Evolutionary conservation across 176 grass and related monocot genomes (phyloP), one percentile per base, ranked within the genome.

Genomic region (Cenchrus purpureus): DNA sequence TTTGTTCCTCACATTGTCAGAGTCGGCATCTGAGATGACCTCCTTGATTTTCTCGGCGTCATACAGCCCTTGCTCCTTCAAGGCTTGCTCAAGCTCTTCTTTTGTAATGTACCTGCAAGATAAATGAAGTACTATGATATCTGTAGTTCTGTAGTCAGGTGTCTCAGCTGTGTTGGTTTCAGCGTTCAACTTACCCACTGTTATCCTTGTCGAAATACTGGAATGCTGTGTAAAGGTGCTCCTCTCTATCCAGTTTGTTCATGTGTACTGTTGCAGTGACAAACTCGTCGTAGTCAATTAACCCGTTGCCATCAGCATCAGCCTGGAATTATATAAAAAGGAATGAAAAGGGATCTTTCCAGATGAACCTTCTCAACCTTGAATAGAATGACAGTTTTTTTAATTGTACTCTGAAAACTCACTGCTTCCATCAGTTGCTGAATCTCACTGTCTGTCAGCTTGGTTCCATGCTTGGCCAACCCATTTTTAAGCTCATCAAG

Each of bases 171-270:
- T 49, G 6, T 28, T 37, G 8, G 52, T 37, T 62, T 62, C 12
- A 2, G 44, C 12, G 22, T 70, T 61, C 6, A 54, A 80, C 86
- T 16, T 86, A 92, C 90, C 90, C 87, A 5, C 90, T 92, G 50
- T 92, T 89, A 58, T 92, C 90, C 82, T 92, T 92, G 79, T 92
- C 87, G 1, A 92, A 89, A 80, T 69, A 92, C 58, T 92, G 90
- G 60, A 92, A 89, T 16, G 90, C 90, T 48, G 90, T 92, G 86
- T 80, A 92, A 32, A 92, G 86, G 78, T 92, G 87, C 69, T 92
- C 90, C 31, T 92, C 90, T 79, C 83, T 92, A 20, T 92, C 90
- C 78, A 86, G 15, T 83, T 87, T 88, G 65, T 92, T 92, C 90
- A 92, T 92, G 56, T 92, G 86, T 82, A 88, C 82, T 62, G 90